Evolutionary conservation across 2,329 filamentous ascomycete species (phyloP).

Genomic region (Fusarium gaditjirri): DNA sequence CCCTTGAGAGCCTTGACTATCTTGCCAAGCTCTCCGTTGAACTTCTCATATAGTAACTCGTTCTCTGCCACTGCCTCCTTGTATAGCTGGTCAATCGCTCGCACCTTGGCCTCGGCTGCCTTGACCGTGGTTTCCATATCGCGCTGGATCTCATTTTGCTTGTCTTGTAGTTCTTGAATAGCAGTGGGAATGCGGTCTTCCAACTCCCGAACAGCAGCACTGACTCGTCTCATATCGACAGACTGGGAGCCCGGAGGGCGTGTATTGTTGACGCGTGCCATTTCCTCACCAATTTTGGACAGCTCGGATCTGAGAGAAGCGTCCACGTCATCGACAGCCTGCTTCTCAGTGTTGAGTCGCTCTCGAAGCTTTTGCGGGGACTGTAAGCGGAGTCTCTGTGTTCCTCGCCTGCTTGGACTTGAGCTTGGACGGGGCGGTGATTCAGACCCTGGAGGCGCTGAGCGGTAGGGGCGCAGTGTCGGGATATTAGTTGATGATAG

Average conservation of each 20-base stretch:
- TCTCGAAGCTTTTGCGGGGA: conserved; percentile 83
- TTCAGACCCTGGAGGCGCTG: conserved; percentile 42
- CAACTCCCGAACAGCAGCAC: conserved; percentile 70
- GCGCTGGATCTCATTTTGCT: conserved; percentile 71
- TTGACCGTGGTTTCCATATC: conserved; percentile 79
- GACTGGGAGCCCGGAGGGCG: conserved; percentile 46
- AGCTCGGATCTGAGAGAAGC: conserved; percentile 78
- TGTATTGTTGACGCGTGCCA: conserved; percentile 66
- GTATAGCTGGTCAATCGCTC: conserved; percentile 87
- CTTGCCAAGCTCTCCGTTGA: conserved; percentile 89
- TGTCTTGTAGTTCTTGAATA: conserved; percentile 67
- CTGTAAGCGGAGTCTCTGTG: conserved; percentile 72
- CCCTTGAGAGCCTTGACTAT: conserved; percentile 80
- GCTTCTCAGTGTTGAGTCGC: conserved; percentile 84
- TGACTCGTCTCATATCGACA: conserved; percentile 60
- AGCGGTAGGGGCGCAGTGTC: conserved; percentile 57
- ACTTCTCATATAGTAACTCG: conserved; percentile 89
- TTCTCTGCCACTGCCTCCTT: conserved; percentile 91
- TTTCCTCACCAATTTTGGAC: conserved; percentile 81
- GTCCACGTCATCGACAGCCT: conserved; percentile 76
- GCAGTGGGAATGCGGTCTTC: conserved; percentile 73
- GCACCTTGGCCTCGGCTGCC: conserved; percentile 80
- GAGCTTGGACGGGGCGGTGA: conserved; percentile 32
- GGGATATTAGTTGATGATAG: conserved; percentile 66
- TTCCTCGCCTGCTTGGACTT: conserved; percentile 48